Percentiles rank a stretch among this genome's conserved stretches.
phyloP scores from a whole-genome alignment of 345 rosid species.

The Citrus australasica region DNA sequence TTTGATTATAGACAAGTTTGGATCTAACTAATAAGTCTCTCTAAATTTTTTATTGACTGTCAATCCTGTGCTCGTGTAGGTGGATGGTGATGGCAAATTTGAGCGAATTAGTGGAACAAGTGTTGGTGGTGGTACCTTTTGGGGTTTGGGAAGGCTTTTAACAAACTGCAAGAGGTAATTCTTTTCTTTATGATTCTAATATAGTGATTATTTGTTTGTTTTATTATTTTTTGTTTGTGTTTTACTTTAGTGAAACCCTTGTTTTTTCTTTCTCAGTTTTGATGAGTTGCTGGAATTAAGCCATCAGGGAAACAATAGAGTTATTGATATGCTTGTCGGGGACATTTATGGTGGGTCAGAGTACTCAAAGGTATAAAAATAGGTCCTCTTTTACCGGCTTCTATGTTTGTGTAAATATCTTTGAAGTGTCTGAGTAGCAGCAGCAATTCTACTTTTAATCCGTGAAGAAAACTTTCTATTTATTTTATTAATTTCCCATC shows the following conservation, averaged over 20 bases:
- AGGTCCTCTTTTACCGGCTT: background rate
- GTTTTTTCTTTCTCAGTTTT: slow-evolving; percentile 43
- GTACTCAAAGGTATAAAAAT: slow-evolving; percentile 52
- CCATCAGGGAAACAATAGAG: slow-evolving; percentile 74
- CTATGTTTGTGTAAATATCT: background rate
- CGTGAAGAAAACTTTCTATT: background rate
- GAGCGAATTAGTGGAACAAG: slow-evolving; percentile 88
- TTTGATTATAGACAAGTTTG: slow-evolving; percentile 1
- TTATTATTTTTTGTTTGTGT: background rate
- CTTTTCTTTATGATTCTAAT: background rate
- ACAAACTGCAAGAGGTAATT: slow-evolving; percentile 74
- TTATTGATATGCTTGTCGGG: slow-evolving; percentile 89
- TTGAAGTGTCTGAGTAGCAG: background rate
- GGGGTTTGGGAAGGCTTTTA: slow-evolving; percentile 83
- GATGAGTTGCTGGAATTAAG: slow-evolving; percentile 78
- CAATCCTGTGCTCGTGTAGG: slow-evolving; percentile 39
- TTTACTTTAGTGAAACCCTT: background rate
- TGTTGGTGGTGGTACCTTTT: slow-evolving; percentile 88
- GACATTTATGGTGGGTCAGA: slow-evolving; percentile 85
- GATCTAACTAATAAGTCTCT: background rate
- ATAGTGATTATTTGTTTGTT: background rate
- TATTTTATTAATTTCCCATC: slow-evolving; percentile 7
- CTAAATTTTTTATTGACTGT: slow-evolving; percentile 12
- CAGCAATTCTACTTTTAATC: background rate
- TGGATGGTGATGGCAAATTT: slow-evolving; percentile 75